These are phyloP conservation scores for Corymbia citriodora DNA, from an alignment of 441 rosid genomes.

Conservation along the genomic window DNA sequence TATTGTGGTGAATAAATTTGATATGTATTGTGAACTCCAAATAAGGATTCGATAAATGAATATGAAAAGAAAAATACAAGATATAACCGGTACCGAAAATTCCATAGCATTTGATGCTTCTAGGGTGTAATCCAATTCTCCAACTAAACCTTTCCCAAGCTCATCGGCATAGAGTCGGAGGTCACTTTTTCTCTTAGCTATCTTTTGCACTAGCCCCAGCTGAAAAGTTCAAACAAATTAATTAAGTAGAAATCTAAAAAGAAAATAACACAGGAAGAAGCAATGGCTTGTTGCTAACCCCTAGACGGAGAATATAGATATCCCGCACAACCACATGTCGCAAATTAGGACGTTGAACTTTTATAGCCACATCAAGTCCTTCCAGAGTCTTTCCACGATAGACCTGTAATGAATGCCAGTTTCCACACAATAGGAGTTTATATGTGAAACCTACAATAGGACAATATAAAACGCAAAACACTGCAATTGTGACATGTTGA, in stretches of 20 bases:
- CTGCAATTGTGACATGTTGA: not conserved
- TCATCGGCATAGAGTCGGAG: slow-evolving; percentile 96
- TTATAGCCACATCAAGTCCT: slow-evolving; percentile 82
- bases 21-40: not conserved
- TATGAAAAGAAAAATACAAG: not conserved
- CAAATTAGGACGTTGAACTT: slow-evolving; percentile 96
- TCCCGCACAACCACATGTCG: slow-evolving; percentile 84
- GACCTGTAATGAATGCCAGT: slow-evolving; percentile 46
- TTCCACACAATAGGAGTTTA: not conserved
- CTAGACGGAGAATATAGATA: slow-evolving; percentile 82
- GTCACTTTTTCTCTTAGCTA: slow-evolving; percentile 83
- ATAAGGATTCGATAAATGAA: not conserved
- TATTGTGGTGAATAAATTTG: not conserved
- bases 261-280: not conserved
- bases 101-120: slow-evolving; percentile 89
- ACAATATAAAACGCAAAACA: not conserved
- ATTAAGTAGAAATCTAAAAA: slow-evolving; percentile 8
- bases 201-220: slow-evolving; percentile 86
- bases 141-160: slow-evolving; percentile 93
- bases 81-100: slow-evolving; percentile 51
- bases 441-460: not conserved
- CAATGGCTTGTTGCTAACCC: slow-evolving; percentile 48
- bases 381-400: slow-evolving; percentile 72
- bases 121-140: slow-evolving; percentile 81
- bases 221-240: slow-evolving; percentile 24